Base-by-base conservation (phyloP, 169 alveolate genomes). In the Toxoplasma gondii region DNA sequence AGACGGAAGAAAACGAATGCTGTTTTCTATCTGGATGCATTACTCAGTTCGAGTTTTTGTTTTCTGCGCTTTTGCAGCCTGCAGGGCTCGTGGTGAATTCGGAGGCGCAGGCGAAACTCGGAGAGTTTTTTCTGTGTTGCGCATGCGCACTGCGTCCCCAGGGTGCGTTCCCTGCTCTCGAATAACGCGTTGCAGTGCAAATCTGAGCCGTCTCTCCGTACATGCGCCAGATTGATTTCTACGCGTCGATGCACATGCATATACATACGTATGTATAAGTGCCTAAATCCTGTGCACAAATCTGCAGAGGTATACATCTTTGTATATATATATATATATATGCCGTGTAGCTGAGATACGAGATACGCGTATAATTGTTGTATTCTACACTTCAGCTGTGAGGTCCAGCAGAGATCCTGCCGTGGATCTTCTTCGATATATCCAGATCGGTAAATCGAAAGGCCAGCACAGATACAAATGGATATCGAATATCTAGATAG, bases 101-200 rank as follows among this genome's bases (percentile, higher is more conserved):
- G 29, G 88, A 80, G 88, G 88, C 88, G 31, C 88, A 80, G 27
- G 88, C 88, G 31, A 80, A 80, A 34, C 88, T 80, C 31, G 88
- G 88, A 7, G 88, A 80, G 45, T 80, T 80, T 38, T 80, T 29
- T 38, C 39, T 80, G 49, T 80, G 88, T 29, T 80, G 88, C 88
- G 88, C 88, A 5, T 80, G 39, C 27, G 49, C 49, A 31, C 49
- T 80, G n/a, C 31, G 39, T 9, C 88, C 45, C 10, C 41, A 38
- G 38, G 88, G 88, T 34, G 38, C 9, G 67, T n/a, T 19, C 88
- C 44, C 88, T 36, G 16, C 34, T 38, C 88, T 54, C 27, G 27
- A 27, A 58, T 58, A n/a, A n/a, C n/a, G n/a, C n/a, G n/a, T n/a
- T n/a, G n/a, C n/a, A n/a, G n/a, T n/a, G n/a, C n/a, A n/a, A n/a